Percentiles rank a stretch among this genome's conserved stretches.
These are phyloP conservation scores for Fusarium verrucosum DNA, from an alignment of 2,329 filamentous ascomycete genomes.

Conservation along the genomic window DNA sequence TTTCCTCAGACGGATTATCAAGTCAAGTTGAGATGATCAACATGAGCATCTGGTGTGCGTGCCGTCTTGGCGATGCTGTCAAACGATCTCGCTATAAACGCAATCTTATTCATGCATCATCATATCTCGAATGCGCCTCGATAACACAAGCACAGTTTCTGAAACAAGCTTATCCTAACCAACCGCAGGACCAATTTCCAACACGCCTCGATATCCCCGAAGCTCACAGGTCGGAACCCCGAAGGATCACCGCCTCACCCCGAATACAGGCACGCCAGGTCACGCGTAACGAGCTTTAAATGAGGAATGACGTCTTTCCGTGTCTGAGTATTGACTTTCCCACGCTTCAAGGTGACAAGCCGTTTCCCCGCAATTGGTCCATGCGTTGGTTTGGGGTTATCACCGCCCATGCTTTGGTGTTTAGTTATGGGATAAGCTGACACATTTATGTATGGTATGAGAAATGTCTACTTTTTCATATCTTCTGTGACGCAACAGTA, in stretches of 20 bases:
- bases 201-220: slow-evolving; percentile 30
- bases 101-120: slow-evolving; percentile 1
- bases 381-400: slow-evolving; percentile 3
- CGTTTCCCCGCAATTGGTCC: slow-evolving; percentile 18
- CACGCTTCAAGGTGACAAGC: slow-evolving; percentile 6
- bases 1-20: neutral
- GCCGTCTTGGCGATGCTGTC: slow-evolving; percentile 18
- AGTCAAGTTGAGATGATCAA: neutral
- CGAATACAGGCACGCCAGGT: neutral
- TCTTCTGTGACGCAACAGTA: slow-evolving; percentile 1
- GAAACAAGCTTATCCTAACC: slow-evolving; percentile 19
- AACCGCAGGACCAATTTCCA: slow-evolving; percentile 3
- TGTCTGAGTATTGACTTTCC: slow-evolving; percentile 22
- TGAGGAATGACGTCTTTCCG: slow-evolving; percentile 24
- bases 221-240: slow-evolving; percentile 22
- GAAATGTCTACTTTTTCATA: neutral
- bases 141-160: slow-evolving; percentile 8
- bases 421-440: slow-evolving; percentile 11
- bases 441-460: neutral
- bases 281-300: slow-evolving; percentile 11
- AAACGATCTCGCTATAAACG: slow-evolving; percentile 2
- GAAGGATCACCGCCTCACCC: slow-evolving; percentile 18
- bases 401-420: slow-evolving; percentile 20
- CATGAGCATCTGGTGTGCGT: slow-evolving; percentile 12
- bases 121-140: neutral